Percentiles rank a stretch among this genome's conserved stretches.
These are phyloP conservation scores for Viola pubescens DNA, from an alignment of 441 rosid species.

Conservation along the genomic window DNA sequence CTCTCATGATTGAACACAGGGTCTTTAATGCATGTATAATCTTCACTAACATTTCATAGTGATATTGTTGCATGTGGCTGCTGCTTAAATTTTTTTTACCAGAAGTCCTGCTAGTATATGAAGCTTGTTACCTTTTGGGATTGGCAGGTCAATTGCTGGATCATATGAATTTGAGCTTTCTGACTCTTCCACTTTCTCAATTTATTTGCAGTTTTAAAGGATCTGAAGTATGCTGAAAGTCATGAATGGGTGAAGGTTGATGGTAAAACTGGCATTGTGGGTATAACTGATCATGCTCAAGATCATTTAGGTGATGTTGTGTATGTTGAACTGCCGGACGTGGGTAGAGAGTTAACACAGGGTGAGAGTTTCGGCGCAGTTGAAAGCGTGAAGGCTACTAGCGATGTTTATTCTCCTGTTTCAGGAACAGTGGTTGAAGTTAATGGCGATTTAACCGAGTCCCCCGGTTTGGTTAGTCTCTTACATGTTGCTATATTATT, in stretches of 20 bases:
- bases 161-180: not conserved
- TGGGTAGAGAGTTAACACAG: slow-evolving; percentile 49
- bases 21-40: too few species aligned
- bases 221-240: slow-evolving; percentile 67
- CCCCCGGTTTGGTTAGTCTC: slow-evolving; percentile 76
- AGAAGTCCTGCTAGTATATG: not conserved
- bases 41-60: too few species aligned
- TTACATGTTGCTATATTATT: slow-evolving; percentile 7
- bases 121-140: not conserved
- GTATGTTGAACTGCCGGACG: slow-evolving; percentile 79
- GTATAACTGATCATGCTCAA: slow-evolving; percentile 94
- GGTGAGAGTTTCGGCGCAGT: slow-evolving; percentile 86
- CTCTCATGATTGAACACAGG: too few species aligned
- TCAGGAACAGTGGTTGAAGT: slow-evolving; percentile 74
- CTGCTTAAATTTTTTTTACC: not conserved
- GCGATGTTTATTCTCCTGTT: slow-evolving; percentile 81
- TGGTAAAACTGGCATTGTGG: slow-evolving; percentile 62
- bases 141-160: not conserved
- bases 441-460: slow-evolving; percentile 44
- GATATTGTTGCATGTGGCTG: slow-evolving; percentile 1
- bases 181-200: slow-evolving; percentile 9
- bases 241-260: slow-evolving; percentile 94
- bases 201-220: slow-evolving; percentile 53
- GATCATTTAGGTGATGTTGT: slow-evolving; percentile 97
- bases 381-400: slow-evolving; percentile 96